phyloP scores from a whole-genome alignment of 78 protist species.

The Carpediemonas membranifera region DNA sequence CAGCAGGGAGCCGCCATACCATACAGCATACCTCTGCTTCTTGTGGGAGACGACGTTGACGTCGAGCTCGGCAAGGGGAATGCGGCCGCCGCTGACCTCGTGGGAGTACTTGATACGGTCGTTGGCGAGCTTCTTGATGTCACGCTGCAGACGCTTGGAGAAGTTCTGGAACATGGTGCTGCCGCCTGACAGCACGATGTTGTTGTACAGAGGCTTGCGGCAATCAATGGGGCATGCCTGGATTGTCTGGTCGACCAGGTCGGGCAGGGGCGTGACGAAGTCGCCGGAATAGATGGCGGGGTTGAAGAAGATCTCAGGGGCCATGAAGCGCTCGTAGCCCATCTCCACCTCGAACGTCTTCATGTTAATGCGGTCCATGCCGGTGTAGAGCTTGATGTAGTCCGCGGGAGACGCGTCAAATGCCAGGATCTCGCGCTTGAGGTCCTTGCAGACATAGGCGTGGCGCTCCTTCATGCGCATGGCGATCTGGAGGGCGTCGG shows the following conservation, averaged over 20 bases:
- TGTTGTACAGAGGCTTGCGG: conserved; percentile 50
- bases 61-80: conserved; percentile 56
- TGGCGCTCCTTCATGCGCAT: conserved; percentile 47
- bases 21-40: conserved; percentile 55
- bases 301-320: conserved; percentile 98
- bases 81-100: conserved; percentile 52
- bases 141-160: too few relatives aligned
- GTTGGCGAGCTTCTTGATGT: too few relatives aligned
- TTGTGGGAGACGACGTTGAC: conserved; percentile 84
- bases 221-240: conserved; percentile 89
- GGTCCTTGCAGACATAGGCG: conserved; percentile 81
- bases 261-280: conserved; percentile 5
- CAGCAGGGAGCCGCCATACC: conserved; percentile 67
- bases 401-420: conserved; percentile 75
- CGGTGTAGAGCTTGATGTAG: conserved; percentile 50
- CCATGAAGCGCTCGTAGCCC: conserved; percentile 95
- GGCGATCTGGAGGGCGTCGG: conserved; percentile 66
- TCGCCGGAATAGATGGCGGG: conserved; percentile 51
- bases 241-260: conserved; percentile 15
- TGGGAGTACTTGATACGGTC: conserved; percentile 36
- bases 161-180: conserved; percentile 95
- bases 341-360: conserved; percentile 61
- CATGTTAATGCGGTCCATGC: background rate
- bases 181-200: conserved; percentile 95
- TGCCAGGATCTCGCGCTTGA: conserved; percentile 79